Percentiles rank a stretch among this genome's conserved stretches.
phyloP scores from a whole-genome alignment of 2,329 filamentous ascomycete genomes.

The Talaromyces sp. region DNA sequence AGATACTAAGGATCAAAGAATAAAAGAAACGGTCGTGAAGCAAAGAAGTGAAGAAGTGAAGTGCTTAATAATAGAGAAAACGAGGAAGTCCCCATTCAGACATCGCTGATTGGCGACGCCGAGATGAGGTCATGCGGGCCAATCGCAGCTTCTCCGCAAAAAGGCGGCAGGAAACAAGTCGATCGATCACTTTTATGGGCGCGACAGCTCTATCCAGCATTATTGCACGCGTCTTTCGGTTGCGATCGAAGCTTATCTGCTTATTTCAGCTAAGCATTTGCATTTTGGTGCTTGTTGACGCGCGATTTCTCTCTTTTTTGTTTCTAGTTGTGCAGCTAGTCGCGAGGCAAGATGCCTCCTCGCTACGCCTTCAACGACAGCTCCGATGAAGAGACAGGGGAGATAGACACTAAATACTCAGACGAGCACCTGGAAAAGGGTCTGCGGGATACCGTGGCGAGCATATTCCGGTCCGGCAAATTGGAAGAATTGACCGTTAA shows the following conservation, averaged over 20 bases:
- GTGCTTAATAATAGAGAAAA: neutral
- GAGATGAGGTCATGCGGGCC: neutral
- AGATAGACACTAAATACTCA: conserved; percentile 17
- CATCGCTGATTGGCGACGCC: neutral
- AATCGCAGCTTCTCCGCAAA: neutral
- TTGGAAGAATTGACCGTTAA: conserved; percentile 54
- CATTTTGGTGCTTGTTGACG: neutral
- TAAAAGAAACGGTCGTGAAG: neutral
- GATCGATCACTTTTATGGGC: neutral
- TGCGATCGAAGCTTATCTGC: neutral
- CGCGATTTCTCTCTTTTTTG: neutral
- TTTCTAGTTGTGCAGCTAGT: neutral
- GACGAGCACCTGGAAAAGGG: conserved; percentile 30
- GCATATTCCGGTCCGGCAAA: conserved; percentile 33
- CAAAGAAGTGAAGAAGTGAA: neutral
- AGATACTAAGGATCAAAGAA: neutral
- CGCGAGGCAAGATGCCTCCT: conserved; percentile 20
- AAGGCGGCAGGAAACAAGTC: neutral
- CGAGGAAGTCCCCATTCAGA: neutral
- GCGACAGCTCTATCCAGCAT: neutral
- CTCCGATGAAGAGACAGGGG: conserved; percentile 23
- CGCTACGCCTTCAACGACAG: conserved; percentile 27
- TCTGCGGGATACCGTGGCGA: conserved; percentile 33
- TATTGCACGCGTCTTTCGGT: neutral
- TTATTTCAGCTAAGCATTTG: neutral